Evolutionary conservation across 148 eudicot genomes (phyloP).

Genomic region (Chenopodium quinoa): DNA sequence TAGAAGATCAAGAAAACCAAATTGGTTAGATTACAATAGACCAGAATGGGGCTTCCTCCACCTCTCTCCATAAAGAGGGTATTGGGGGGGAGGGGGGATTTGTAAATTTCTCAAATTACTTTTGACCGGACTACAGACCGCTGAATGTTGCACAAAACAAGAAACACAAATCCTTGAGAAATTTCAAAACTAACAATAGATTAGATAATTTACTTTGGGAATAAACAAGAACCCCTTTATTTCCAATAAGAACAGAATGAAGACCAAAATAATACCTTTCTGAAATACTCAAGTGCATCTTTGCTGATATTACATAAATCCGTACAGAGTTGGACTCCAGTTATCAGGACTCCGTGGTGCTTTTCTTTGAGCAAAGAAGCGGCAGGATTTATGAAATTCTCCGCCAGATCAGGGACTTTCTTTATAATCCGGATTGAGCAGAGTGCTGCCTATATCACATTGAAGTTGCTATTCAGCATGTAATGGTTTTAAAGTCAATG

Average conservation of each 20-base stretch:
- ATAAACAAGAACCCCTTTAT: background rate
- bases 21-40: background rate
- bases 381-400: constrained; percentile 83
- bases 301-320: constrained; percentile 76
- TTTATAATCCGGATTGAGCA: constrained; percentile 88
- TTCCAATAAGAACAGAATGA: background rate
- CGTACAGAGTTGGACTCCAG: constrained; percentile 88
- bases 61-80: background rate
- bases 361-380: constrained; percentile 89
- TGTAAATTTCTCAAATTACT: too few relatives aligned
- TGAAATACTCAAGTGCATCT: constrained; percentile 91
- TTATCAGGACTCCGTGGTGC: constrained; percentile 92
- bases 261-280: constrained; percentile 55
- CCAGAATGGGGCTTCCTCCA: background rate
- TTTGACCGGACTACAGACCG: background rate
- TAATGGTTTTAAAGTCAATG: background rate
- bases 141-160: background rate
- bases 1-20: constrained; percentile 32
- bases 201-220: background rate
- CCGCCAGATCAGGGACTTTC: constrained; percentile 99
- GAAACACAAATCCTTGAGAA: too few relatives aligned
- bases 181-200: background rate
- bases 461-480: constrained; percentile 6
- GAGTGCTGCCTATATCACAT: constrained; percentile 79
- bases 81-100: too few relatives aligned